A percentile compares a stretch with the other conserved stretches of the same genome.
phyloP scores from a whole-genome alignment of 768 basidiomycete genomes.

The Lenzites betulinus region DNA sequence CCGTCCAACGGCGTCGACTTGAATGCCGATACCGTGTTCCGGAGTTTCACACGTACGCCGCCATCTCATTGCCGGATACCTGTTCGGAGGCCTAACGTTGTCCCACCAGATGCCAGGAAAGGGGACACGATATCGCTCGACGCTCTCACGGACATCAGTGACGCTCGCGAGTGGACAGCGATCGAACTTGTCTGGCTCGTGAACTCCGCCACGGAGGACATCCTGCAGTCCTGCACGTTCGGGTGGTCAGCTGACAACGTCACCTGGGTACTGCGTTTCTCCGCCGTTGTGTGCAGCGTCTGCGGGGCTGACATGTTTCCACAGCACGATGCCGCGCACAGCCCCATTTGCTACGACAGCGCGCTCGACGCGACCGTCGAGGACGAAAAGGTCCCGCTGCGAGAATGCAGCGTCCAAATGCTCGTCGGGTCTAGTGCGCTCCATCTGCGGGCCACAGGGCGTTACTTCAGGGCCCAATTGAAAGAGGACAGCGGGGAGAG shows the following conservation, averaged over 20 bases:
- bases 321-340: neutral
- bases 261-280: conserved; percentile 23
- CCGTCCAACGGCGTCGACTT: conserved; percentile 61
- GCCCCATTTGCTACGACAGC: conserved; percentile 16
- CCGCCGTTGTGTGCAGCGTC: neutral
- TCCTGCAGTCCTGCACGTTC: conserved; percentile 23
- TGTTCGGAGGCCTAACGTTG: conserved; percentile 1
- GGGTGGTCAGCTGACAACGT: conserved; percentile 26
- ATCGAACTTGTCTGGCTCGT: conserved; percentile 42
- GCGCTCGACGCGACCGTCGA: conserved; percentile 1
- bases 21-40: conserved; percentile 49
- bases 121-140: conserved; percentile 46
- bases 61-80: neutral
- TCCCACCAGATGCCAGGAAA: conserved; percentile 24
- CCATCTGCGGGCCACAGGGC: conserved; percentile 17
- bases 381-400: conserved; percentile 2
- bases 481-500: conserved; percentile 16
- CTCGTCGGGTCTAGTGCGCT: conserved; percentile 15
- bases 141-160: conserved; percentile 32
- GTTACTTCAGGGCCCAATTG: conserved; percentile 22
- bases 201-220: conserved; percentile 32
- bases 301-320: neutral
- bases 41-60: conserved; percentile 47
- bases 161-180: conserved; percentile 17
- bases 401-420: conserved; percentile 26